Base-by-base conservation (phyloP, 2,329 filamentous ascomycete species). In the Fusarium kyushuense region DNA sequence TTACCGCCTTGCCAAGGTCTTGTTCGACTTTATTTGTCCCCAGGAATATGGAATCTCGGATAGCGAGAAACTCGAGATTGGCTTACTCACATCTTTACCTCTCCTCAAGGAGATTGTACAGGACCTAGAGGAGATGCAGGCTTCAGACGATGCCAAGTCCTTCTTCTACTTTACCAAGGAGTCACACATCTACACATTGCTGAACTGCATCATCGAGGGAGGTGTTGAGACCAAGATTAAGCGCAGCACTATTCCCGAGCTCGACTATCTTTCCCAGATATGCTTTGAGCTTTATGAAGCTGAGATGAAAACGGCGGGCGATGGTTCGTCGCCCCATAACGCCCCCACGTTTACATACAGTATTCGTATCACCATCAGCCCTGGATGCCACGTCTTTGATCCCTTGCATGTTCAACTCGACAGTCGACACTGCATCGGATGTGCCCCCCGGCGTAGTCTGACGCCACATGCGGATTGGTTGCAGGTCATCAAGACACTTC, bases 131-230 rank as follows among this genome's bases (percentile, higher is more conserved):
- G 94, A 98, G 79, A 93, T 98, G 79, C 96, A 99, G 80, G 95
- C 96, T 5, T 96, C 93, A 0, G 91, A 95, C 54, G 92, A 96
- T 70, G 94, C 94, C 43, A 97, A 97, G 77, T 95, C 92, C 3
- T 98, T 98, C 83, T 93, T 98, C 80, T 99, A 99, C 82, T 99
- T 99, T 79, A 99, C 96, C 67, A 99, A 99, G 79, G 96, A 99
- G 80, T 97, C 93, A 1, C 96, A 99, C 78, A 97, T 99, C 67
- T 99, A 99, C 82, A 99, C 96, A 7, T 86, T 99, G 7, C 87
- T 99, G 60, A 99, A 99, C 79, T 98, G 95, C 78, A 98, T 99
- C 72, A 87, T 99, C 27, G 96, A 99, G 78, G 96, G 96, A 63
- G 96, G 96, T 30, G 92, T 99, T 69, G 92, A 96, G 76, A 97